Base-by-base conservation (phyloP, 179 eudicot species). In the Gypsophila paniculata region DNA sequence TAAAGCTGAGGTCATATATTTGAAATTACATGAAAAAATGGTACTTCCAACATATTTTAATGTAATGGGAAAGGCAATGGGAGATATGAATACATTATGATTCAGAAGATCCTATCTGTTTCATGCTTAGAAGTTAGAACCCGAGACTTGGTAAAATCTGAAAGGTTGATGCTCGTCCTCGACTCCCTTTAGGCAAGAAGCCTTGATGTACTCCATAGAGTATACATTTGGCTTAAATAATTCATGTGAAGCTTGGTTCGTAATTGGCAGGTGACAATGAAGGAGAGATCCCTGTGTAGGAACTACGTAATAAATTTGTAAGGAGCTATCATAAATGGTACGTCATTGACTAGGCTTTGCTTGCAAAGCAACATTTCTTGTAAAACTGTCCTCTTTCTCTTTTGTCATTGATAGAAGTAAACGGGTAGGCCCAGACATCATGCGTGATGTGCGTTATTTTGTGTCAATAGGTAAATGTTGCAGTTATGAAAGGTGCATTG, bases 261-360 rank as follows among this genome's bases (percentile, higher is more conserved):
- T 80, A 78, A 83, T 86, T 90, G 93, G 77, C 98, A 90, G 98
- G 91, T 90, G 86, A 88, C 72, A 72, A 73, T 77, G 89, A 79
- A 85, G 98, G 84, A 81, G 90, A 86, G 72, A 75, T 68, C 79
- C 82, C 85, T 77, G 84, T 72, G 13, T 88, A 88, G 85, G 79
- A 75, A 74, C 77, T 78, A 76, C 78, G 64, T 79, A 75, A 81
- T 14, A 85, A 72, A 77, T 82, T 83, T 87, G 78, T 80, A 78
- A 76, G 81, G 80, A 76, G 86, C 82, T 74, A 85, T 77, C 84
- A 70, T 74, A 72, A 68, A 60, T 83, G 96, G 96, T 90, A 88
- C 75, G 93, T 86, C 82, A 77, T 78, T 73, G 82, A 74, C 75
- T 51, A 71, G 74, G 76, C 75, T 76, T 78, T 61, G 34, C 72